Evolutionary conservation across 106 monocot species (phyloP).

Genomic region (Dendrobium officinale): DNA sequence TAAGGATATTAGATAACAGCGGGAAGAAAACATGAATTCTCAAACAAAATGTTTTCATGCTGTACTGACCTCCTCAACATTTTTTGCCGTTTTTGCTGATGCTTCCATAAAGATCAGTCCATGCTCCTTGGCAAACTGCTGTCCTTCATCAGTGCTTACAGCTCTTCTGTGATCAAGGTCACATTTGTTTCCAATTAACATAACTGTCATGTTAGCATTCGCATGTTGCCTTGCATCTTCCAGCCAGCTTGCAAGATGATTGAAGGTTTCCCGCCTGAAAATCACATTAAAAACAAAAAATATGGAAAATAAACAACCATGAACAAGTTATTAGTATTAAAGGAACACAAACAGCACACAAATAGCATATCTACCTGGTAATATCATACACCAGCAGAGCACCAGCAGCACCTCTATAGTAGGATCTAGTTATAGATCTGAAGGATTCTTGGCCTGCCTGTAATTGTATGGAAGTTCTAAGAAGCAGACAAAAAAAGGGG

Average conservation of each 20-base stretch:
- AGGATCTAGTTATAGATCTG: conserved; percentile 50
- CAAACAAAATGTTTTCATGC: background rate
- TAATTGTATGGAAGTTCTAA: background rate
- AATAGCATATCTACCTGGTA: conserved; percentile 6
- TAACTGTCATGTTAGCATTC: conserved; percentile 26
- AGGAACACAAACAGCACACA: conserved; percentile 11
- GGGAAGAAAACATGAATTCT: background rate
- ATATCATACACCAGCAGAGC: conserved; percentile 44
- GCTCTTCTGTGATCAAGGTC: conserved; percentile 26
- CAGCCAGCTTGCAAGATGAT: conserved; percentile 29
- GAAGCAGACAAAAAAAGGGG: background rate
- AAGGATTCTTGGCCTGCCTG: conserved; percentile 47
- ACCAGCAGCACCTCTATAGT: conserved; percentile 51
- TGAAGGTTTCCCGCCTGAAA: conserved; percentile 26
- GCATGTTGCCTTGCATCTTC: conserved; percentile 30
- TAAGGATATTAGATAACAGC: background rate
- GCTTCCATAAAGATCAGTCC: conserved; percentile 35
- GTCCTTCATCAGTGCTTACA: conserved; percentile 28
- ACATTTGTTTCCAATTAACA: conserved; percentile 22
- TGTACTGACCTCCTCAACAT: conserved; percentile 27
- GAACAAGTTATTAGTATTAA: conserved; percentile 14
- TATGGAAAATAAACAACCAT: background rate
- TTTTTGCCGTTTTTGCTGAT: conserved; percentile 30
- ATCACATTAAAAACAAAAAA: background rate
- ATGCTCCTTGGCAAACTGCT: conserved; percentile 35